A percentile compares a stretch with the other conserved stretches of the same genome.
Evolutionary conservation across 108 stramenopile genomes (phyloP).

Genomic region (Cyclotella sp.): DNA sequence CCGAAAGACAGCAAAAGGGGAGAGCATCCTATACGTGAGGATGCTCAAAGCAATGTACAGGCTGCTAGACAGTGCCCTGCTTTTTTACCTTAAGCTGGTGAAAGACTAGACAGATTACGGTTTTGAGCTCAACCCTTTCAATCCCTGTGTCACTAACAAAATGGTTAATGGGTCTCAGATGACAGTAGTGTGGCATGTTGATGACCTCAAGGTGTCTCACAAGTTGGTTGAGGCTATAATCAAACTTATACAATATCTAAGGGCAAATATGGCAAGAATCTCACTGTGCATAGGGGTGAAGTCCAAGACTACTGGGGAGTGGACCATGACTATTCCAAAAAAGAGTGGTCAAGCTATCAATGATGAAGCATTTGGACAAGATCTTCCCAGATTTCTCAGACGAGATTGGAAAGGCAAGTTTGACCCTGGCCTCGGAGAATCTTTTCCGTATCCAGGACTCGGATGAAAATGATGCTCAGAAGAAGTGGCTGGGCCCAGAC

Average conservation of each 20-base stretch:
- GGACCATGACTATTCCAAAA: neutral
- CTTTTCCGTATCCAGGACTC: conserved; percentile 4
- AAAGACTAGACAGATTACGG: no score
- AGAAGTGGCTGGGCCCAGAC: neutral
- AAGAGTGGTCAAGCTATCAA: conserved; percentile 1
- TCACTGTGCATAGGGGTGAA: neutral
- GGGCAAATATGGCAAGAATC: neutral
- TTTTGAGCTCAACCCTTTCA: no score
- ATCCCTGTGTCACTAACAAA: conserved; percentile 15
- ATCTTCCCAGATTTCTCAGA: conserved; percentile 9
- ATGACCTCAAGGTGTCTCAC: conserved; percentile 11
- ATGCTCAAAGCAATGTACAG: no score
- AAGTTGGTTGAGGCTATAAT: neutral
- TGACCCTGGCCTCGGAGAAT: conserved; percentile 6
- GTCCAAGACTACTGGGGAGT: conserved; percentile 13
- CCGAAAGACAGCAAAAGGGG: no score
- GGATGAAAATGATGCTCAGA: neutral
- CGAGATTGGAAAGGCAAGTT: neutral
- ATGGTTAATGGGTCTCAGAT: neutral
- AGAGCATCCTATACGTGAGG: no score
- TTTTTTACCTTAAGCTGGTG: no score
- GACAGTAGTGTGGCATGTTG: conserved; percentile 21
- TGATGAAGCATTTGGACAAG: conserved; percentile 2
- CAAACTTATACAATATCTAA: neutral
- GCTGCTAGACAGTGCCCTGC: no score